Percentiles rank a stretch among this genome's conserved stretches.
phyloP scores from a whole-genome alignment of 1,139 yeast genomes.

The Saccharomycopsis hybrid region DNA sequence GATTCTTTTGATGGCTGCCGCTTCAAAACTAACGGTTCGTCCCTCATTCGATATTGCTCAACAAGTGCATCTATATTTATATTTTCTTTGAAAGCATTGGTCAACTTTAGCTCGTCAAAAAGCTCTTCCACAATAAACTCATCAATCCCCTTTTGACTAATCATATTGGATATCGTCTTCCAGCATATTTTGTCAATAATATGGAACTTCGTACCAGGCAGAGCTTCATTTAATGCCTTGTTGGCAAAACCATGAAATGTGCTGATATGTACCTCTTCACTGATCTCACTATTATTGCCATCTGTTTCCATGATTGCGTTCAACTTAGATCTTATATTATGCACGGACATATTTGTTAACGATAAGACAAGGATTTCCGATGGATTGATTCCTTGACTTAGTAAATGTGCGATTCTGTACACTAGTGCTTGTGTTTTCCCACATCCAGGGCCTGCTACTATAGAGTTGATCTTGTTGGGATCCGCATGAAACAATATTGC shows the following conservation, averaged over 20 bases:
- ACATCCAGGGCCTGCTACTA: slow-evolving; percentile 70
- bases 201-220: slow-evolving; percentile 24
- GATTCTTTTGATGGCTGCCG: neutral
- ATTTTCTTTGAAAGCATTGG: slow-evolving; percentile 11
- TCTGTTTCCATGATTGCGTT: neutral
- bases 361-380: slow-evolving; percentile 55
- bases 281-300: neutral
- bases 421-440: slow-evolving; percentile 67
- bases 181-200: slow-evolving; percentile 31
- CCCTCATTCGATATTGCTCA: neutral
- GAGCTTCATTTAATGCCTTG: neutral
- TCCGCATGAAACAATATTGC: neutral
- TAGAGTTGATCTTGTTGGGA: slow-evolving; percentile 32
- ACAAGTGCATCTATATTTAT: slow-evolving; percentile 22
- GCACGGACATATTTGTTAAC: slow-evolving; percentile 66
- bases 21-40: too few species aligned
- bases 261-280: too few species aligned
- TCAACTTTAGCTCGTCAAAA: slow-evolving; percentile 39
- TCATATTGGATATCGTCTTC: too few species aligned
- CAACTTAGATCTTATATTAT: slow-evolving; percentile 40
- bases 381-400: slow-evolving; percentile 39
- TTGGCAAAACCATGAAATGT: neutral
- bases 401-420: slow-evolving; percentile 34
- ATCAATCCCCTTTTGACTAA: too few species aligned
- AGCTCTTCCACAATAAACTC: slow-evolving; percentile 27